Base-by-base conservation (phyloP, 306 rosid species). In the Morella rubra region DNA sequence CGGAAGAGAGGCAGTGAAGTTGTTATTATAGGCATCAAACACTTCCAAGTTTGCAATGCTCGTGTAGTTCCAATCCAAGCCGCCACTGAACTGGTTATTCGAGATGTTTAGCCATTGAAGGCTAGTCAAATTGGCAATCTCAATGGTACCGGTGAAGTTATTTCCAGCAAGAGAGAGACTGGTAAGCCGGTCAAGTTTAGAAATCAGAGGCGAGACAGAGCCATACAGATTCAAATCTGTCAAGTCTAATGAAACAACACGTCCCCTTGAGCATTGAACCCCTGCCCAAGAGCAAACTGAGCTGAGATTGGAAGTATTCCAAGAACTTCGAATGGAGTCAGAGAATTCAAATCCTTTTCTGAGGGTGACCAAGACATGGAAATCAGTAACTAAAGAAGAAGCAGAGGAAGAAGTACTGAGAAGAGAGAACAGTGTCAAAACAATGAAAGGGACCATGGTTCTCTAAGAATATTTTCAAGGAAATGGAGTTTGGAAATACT, bases 211-310 rank as follows among this genome's bases (percentile, higher is more conserved):
- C 2, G 93, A 89, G 53, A 93, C 89, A 68, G 89, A 86, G 65
- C 97, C 97, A 53, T 8, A 69, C 8, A 93, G 87, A 59, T 62
- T 62, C 75, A 93, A 78, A 76, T 91, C 89, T 24, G 93, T 85
- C 47, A 93, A 82, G 87, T 89, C 90, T 13, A 93, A 44, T 0
- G 88, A 85, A 27, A 81, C 89, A 44, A 93, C 91, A 81, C 98
- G 84, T 42, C 84, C 87, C 14, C 73, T 54, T 40, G 73, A 84
- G 82, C 98, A 93, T 71, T 75, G 82, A 80, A 93, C 80, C 75
- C 96, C 88, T 44, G 15, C 59, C 98, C 98, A 93, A 3, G 86
- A 88, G 84, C 98, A 93, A 79, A 88, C 89, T 47, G 95, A 84
- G 73, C 73, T 86, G 40, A 73, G 83, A 73, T 67, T 81, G 2